These are phyloP conservation scores for Chaetomium olivaceum DNA, from an alignment of 2,329 filamentous ascomycete genomes.

Conservation along the genomic window DNA sequence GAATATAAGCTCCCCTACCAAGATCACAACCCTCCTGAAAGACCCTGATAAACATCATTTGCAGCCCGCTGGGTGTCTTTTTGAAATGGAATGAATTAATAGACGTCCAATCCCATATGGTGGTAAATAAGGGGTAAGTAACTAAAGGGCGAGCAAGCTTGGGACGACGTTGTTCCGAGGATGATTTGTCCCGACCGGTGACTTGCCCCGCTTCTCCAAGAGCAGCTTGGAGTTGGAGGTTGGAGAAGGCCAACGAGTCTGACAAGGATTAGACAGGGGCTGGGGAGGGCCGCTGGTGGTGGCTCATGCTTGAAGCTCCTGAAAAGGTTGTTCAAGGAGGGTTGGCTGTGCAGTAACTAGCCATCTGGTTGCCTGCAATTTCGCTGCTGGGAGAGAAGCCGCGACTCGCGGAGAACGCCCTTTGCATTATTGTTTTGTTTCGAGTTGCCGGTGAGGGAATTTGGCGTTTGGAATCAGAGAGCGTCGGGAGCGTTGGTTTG, in stretches of 20 bases:
- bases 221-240: neutral
- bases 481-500: neutral
- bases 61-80: neutral
- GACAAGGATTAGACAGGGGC: neutral
- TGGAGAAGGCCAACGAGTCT: neutral
- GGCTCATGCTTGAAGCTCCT: neutral
- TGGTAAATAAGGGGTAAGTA: neutral
- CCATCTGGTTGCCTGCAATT: neutral
- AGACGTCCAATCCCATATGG: neutral
- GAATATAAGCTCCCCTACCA: neutral
- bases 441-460: conserved; percentile 10
- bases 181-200: neutral
- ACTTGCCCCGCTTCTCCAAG: neutral
- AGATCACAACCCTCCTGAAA: neutral
- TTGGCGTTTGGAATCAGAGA: neutral
- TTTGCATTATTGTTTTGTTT: neutral
- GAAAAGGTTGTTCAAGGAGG: neutral
- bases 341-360: neutral
- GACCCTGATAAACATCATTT: neutral
- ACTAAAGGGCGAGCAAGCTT: neutral
- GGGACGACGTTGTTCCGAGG: neutral
- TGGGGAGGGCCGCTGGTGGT: neutral
- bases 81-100: neutral
- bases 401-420: neutral
- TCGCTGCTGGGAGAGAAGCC: neutral